Evolutionary conservation across 2,329 filamentous ascomycete species (phyloP).

Genomic region (Aureobasidium sp.): DNA sequence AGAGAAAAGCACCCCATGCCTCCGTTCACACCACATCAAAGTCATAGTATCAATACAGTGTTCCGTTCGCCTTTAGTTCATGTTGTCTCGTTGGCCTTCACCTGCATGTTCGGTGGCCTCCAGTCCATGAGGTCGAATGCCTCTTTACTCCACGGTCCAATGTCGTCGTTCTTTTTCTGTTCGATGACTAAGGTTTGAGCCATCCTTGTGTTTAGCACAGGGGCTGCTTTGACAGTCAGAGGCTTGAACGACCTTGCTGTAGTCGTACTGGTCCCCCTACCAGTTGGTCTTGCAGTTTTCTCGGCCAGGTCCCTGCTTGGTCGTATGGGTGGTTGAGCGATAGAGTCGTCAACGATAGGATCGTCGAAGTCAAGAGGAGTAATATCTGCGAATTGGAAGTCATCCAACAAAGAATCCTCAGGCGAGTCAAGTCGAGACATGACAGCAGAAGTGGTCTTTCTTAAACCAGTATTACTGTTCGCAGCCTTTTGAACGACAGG

Average conservation of each 20-base stretch:
- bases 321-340: neutral
- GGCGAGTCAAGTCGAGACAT: neutral
- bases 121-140: conserved; percentile 58
- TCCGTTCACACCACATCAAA: neutral
- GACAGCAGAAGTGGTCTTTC: neutral
- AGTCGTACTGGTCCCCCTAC: conserved; percentile 4
- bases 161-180: conserved; percentile 22
- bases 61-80: neutral
- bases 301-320: neutral
- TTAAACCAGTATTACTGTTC: neutral
- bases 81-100: neutral
- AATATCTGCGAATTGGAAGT: neutral
- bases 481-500: neutral
- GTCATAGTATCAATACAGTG: neutral
- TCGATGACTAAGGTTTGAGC: conserved; percentile 6
- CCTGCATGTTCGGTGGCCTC: conserved; percentile 39
- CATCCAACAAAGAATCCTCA: conserved; percentile 10
- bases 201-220: neutral
- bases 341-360: neutral
- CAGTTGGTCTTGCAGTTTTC: neutral
- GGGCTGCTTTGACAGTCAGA: conserved; percentile 16
- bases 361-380: neutral
- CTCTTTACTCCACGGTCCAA: conserved; percentile 61
- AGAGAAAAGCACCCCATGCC: neutral
- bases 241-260: conserved; percentile 23